Base-by-base conservation (phyloP, 176 grass and related monocot species). In the Oryza meyeriana region DNA sequence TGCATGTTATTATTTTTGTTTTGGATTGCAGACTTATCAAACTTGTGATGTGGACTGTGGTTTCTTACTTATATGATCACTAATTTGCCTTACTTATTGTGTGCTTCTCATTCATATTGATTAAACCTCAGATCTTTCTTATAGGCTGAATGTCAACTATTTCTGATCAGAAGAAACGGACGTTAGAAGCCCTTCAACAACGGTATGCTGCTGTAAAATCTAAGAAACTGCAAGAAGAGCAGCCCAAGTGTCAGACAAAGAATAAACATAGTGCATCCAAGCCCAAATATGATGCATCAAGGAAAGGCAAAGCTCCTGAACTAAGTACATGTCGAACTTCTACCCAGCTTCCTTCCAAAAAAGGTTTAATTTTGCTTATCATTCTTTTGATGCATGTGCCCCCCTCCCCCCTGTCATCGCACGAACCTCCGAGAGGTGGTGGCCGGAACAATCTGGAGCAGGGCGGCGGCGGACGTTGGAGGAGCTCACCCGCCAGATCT, bases 81-180 rank as follows among this genome's bases (percentile, higher is more conserved):
- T 32, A 16, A 24, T 39, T 39, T 69, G 20, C 12, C 35, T 71
- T 28, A 4, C 8, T 13, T 24, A 69, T 6, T 35, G 17, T 12
- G 17, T n/a, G n/a, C 20, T 10, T 11, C 22, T 69, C n/a, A 48
- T 44, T 73, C 42, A 28, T 22, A 5, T 7, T 74, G 8, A 29
- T 17, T 31, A 59, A n/a, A 57, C 72, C 9, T 61, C 61, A 83
- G 59, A 42, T 83, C 68, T 64, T 24, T 29, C 52, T 17, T 32
- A 4, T 13, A n/a, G 48, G 24, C 22, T 39, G 71, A 66, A 74
- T 79, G 79, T 79, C 86, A 6, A 50, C 45, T 55, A 70, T 86
- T 24, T 94, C 89, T 8, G 86, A 91, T 66, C 72, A 84, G 72
- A 94, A 89, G 72, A 94, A 91, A 66, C 76, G 41, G n/a, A 90